phyloP scores from a whole-genome alignment of 306 rosid species.

The cucumber (Cucumis sativus) region DNA sequence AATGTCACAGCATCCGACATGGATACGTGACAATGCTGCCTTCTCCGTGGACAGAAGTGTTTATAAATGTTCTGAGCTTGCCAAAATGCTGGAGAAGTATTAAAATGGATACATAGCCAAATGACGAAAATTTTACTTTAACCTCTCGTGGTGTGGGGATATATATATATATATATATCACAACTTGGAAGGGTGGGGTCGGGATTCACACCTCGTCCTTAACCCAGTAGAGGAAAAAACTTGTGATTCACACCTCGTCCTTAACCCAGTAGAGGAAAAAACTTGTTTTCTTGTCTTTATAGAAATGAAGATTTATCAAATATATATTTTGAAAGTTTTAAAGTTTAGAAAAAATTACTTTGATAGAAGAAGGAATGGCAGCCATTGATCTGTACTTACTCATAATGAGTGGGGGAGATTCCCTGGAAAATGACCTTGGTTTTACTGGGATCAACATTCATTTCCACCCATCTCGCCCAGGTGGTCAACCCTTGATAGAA shows the following conservation, averaged over 20 bases:
- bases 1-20: neutral
- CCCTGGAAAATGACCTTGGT: conserved; percentile 11
- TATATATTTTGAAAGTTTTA: neutral
- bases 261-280: neutral
- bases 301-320: neutral
- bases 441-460: neutral
- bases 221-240: neutral
- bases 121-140: neutral
- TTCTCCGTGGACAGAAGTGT: neutral
- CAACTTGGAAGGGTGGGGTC: neutral
- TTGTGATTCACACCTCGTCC: neutral
- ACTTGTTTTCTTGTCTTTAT: neutral
- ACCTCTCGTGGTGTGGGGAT: neutral
- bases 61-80: neutral
- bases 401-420: conserved; percentile 9
- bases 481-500: conserved; percentile 5
- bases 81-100: conserved; percentile 1
- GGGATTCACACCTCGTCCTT: neutral
- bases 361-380: neutral
- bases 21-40: neutral
- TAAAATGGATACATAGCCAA: neutral
- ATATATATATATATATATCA: neutral
- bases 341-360: neutral
- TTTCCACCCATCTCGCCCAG: conserved; percentile 12
- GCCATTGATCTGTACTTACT: neutral